Evolutionary conservation across 441 rosid species (phyloP).

Genomic region (Geranium incanum): DNA sequence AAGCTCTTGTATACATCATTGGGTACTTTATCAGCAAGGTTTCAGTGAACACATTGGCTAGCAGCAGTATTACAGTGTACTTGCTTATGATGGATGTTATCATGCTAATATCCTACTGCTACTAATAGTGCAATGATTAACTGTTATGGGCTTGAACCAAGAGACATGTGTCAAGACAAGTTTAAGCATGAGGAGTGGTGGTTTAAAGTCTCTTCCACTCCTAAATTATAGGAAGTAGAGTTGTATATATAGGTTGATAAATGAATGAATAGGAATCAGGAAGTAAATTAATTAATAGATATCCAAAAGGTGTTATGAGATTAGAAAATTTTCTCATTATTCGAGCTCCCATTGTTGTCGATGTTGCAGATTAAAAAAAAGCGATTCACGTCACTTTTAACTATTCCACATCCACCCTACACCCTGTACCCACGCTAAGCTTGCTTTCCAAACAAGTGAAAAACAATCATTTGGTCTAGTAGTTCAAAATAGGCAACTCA

Average conservation of each 20-base stretch:
- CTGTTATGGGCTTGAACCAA: background rate
- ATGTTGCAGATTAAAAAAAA: background rate
- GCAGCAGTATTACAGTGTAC: background rate
- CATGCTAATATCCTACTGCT: background rate
- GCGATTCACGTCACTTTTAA: background rate
- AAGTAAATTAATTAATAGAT: too few relatives aligned
- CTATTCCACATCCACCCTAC: background rate
- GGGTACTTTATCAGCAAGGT: background rate
- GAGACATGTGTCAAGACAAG: too few relatives aligned
- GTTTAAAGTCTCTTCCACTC: too few relatives aligned
- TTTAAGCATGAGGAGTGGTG: too few relatives aligned
- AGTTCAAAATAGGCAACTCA: background rate
- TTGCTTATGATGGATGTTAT: background rate
- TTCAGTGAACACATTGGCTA: background rate
- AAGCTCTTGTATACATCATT: background rate
- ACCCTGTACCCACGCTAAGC: background rate
- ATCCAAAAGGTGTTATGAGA: too few relatives aligned
- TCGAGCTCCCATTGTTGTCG: background rate
- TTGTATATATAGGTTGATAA: too few relatives aligned
- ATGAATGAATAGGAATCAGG: too few relatives aligned
- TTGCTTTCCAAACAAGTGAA: background rate
- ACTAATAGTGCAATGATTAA: background rate
- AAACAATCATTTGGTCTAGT: background rate
- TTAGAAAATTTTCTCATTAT: too few relatives aligned
- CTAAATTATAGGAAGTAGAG: too few relatives aligned